Evolutionary conservation across 371 early-diverging fungal species (phyloP).

Genomic region (Funneliformis caledonium): DNA sequence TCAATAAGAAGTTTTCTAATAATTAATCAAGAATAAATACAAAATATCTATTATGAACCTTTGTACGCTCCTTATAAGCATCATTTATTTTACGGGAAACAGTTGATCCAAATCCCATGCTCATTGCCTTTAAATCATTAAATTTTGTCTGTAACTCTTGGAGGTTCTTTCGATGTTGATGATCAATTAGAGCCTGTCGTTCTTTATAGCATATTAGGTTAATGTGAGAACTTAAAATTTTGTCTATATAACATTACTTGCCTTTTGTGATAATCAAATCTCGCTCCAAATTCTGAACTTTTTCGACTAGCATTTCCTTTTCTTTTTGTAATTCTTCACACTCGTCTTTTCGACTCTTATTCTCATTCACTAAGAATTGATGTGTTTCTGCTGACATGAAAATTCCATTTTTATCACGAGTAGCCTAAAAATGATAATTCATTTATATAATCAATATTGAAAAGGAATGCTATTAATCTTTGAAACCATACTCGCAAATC

Average conservation of each 20-base stretch:
- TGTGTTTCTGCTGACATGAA: constrained; percentile 69
- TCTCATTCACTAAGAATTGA: constrained; percentile 58
- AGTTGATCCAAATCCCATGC: neutral
- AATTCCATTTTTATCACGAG: constrained; percentile 77
- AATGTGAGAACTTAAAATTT: constrained; percentile 45
- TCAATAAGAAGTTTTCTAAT: neutral
- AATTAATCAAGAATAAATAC: neutral
- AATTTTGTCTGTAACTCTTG: constrained; percentile 31
- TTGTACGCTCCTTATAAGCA: neutral
- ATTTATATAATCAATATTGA: neutral
- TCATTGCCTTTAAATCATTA: constrained; percentile 4
- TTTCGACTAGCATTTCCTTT: constrained; percentile 49
- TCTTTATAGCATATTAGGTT: constrained; percentile 47
- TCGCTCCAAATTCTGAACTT: constrained; percentile 49
- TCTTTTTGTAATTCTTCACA: constrained; percentile 58
- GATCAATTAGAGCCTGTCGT: constrained; percentile 37
- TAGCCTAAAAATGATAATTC: constrained; percentile 52
- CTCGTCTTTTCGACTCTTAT: constrained; percentile 58
- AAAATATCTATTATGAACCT: constrained; percentile 7
- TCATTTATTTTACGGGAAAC: neutral
- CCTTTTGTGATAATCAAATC: constrained; percentile 53
- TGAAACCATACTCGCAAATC: constrained; percentile 45
- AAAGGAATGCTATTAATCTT: neutral
- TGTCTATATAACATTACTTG: too few species aligned
- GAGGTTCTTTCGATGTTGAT: neutral